Evolutionary conservation across 1,284 basidiomycete species (phyloP).

Genomic region (Volvariella surrecta): DNA sequence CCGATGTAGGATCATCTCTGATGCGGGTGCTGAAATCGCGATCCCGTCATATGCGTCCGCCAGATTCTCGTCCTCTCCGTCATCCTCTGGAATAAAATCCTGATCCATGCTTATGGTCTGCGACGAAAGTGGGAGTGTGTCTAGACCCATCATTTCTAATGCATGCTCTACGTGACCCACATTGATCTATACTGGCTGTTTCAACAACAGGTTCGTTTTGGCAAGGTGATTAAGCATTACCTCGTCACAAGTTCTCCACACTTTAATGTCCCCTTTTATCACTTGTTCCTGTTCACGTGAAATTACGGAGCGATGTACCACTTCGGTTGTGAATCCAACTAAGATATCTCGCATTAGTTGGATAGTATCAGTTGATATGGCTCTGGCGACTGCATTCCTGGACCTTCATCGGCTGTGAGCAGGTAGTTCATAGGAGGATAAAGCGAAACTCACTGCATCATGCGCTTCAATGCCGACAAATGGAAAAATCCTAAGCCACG

Average conservation of each 20-base stretch:
- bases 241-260: constrained; percentile 33
- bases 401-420: constrained; percentile 25
- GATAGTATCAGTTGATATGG: constrained; percentile 29
- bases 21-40: neutral
- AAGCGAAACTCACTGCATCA: constrained; percentile 23
- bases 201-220: neutral
- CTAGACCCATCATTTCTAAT: constrained; percentile 8
- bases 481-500: constrained; percentile 44
- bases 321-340: constrained; percentile 39
- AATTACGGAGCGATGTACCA: constrained; percentile 41
- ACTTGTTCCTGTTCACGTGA: constrained; percentile 46
- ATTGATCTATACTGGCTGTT: constrained; percentile 2
- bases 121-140: neutral
- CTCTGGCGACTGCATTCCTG: neutral
- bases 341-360: constrained; percentile 32
- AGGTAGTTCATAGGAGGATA: constrained; percentile 14
- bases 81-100: neutral
- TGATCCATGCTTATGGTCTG: neutral
- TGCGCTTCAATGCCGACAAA: constrained; percentile 26
- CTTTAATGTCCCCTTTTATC: constrained; percentile 47
- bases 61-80: neutral
- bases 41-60: no score
- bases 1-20: neutral
- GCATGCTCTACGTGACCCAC: constrained; percentile 3
- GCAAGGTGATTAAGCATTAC: constrained; percentile 6